Evolutionary conservation across 805 yeast genomes (phyloP), one percentile per base, ranked within the genome.

Genomic region (Schwanniomyces occidentalis): DNA sequence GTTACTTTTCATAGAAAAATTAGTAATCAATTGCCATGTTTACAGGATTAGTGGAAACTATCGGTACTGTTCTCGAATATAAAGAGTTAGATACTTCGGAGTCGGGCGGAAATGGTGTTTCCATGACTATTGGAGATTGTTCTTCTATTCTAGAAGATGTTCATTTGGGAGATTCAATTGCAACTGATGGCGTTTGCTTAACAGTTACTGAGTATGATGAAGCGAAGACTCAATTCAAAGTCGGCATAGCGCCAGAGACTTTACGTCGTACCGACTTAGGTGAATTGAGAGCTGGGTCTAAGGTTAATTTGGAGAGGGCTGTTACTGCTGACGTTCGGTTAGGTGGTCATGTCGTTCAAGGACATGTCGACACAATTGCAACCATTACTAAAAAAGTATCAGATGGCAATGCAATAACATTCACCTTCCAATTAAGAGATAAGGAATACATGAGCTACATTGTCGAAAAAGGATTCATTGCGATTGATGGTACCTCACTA

Each of bases 281-380:
- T 1, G 60, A 61, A 7, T 72, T 91, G 57, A 54, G 47, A 15
- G 30, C 38, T 2, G 90, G 87, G 2, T 57, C 75, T 13, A 72
- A 70, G 39, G 96, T 93, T 14, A 91, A 93, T 56, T 68, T 91
- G 42, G 99, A 93, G 59, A 72, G 99, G 40, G 99, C 99, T 0
- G 88, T 93, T 20, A 69, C 80, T 68, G 79, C 80, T 9, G 87
- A 85, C 34, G 86, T 80, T 5, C 71, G 99, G 44, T 78, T 90
- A 51, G 99, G 99, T 16, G 99, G 99, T 1, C 99, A 93, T 60
- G 78, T 91, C 44, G 99, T 93, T 2, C 99, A 93, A 52, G 99
- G 99, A 5, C 99, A 93, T 64, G 88, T 93, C 18, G 99, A 93
- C 57, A 86, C 96, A 0, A 73, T 82, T 22, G 96, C 96, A 2